phyloP scores from a whole-genome alignment of 2,329 filamentous ascomycete species.

The Exophiala mesophila region DNA sequence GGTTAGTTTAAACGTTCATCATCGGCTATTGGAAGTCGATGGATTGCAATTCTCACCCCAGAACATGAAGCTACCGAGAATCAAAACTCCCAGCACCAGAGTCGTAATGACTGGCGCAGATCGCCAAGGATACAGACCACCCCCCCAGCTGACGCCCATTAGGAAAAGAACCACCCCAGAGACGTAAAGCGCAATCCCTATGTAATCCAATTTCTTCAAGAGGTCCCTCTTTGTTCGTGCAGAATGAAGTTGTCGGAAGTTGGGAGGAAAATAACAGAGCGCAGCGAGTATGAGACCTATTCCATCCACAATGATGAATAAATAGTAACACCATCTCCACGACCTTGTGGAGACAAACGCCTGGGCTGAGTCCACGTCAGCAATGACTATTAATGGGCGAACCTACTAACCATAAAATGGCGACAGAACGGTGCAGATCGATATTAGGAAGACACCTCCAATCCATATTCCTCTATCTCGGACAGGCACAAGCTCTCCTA shows the following conservation, averaged over 20 bases:
- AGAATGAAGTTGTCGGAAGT: conserved; percentile 41
- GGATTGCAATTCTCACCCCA: conserved; percentile 37
- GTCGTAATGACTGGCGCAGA: conserved; percentile 34
- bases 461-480: too few relatives aligned
- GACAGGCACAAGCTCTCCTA: too few relatives aligned
- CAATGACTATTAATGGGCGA: too few relatives aligned
- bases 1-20: too few relatives aligned
- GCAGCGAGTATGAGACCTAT: conserved; percentile 38
- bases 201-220: conserved; percentile 42
- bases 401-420: too few relatives aligned
- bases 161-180: conserved; percentile 39
- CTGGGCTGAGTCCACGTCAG: too few relatives aligned
- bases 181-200: conserved; percentile 41
- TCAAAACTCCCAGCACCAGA: conserved; percentile 35
- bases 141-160: conserved; percentile 41
- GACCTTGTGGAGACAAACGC: conserved; percentile 35
- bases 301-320: conserved; percentile 43
- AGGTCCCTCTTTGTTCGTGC: conserved; percentile 30
- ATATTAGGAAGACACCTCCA: too few relatives aligned
- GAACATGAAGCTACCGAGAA: conserved; percentile 34
- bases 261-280: conserved; percentile 46
- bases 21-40: too few relatives aligned
- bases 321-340: conserved; percentile 49
- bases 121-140: conserved; percentile 38
- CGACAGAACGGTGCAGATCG: too few relatives aligned